Base-by-base conservation (phyloP, 2,329 filamentous ascomycete genomes). In the Claviceps sorghi region DNA sequence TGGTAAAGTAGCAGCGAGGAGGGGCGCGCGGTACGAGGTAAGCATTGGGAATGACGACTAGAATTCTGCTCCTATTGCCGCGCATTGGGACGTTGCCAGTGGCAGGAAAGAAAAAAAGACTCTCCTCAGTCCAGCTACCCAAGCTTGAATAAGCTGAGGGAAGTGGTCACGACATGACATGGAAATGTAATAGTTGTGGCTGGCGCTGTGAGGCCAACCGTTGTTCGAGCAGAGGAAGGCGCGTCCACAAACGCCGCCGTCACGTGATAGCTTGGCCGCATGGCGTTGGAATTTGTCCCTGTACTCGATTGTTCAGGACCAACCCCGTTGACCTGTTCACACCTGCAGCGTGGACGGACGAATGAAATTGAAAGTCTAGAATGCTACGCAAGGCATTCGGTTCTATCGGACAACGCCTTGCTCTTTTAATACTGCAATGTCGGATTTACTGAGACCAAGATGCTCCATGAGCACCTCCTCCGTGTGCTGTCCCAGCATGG, bases 401-500 rank as follows among this genome's bases (percentile, higher is more conserved):
- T 19, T 47, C 55, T 71, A 80, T 47, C 72, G 68, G 13, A 95
- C 72, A 2, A 88, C 80, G 0, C 88, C 88, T 49, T 80, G 76
- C 34, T 73, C 69, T 61, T 76, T 86, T 57, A 95, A 65, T 10
- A 66, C 68, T 42, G 72, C 65, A 52, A 95, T 84, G 49, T 84
- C 75, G 0, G 66, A 67, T 47, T 73, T 68, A 17, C 68, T 72
- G 58, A 87, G 71, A 0, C 82, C 80, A 19, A 93, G 67, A 22
- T 88, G 64, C 26, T 78, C 75, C 21, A 67, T 64, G 53, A 95
- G 67, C 5, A 95, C 76, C 65, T 93, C 86, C 58, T 88, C 75
- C 0, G 89, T 95, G 67, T 95, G 88, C 68, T 95, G 81, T 0
- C 90, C 93, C 36, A 98, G 70, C 8, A 84, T 86, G 1, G 93